Evolutionary conservation across 192 early-diverging fungal genomes (phyloP), one percentile per base, ranked within the genome.

Genomic region (Podila minutissima): DNA sequence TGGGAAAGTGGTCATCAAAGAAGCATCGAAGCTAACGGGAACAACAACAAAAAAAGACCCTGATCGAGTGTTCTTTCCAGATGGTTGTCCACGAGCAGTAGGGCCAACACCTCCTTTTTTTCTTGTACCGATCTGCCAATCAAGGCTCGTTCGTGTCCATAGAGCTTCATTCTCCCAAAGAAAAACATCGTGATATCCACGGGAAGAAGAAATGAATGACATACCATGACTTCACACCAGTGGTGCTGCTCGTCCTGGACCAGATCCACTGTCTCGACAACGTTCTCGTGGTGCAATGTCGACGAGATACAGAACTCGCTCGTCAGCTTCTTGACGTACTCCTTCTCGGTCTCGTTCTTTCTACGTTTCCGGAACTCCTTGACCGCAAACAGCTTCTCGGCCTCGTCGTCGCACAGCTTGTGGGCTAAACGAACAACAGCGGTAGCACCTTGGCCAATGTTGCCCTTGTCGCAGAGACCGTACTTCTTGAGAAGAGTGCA

Each of bases 261-360:
- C 66, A 99, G 86, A 81, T 99, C 97, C 11, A 98, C 91, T 6
- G 96, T 98, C 74, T 91, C 90, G 26, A 99, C 95, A 28, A 99
- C 83, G 75, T 99, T 96, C 74, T 89, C 86, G 85, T 98, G 96
- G 59, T 96, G 89, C 59, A 98, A 86, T 48, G 93, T 93, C 7
- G 95, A 97, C 50, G 91, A 92, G 69, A 99, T 98, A 84, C 96
- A 97, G 82, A 97, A 99, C 84, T 98, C 97, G 74, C 92, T 91
- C 24, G 91, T 93, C 67, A 98, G 86, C 83, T 97, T 98, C 83
- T 98, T 98, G 83, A 97, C 87, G 84, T 97, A 98, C 53, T 97
- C 94, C 76, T 95, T 95, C 87, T 97, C 91, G 7, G 92, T 87
- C 87, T 98, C 97, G 76, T 93, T 88, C 76, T 93, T 94, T 26